Base-by-base conservation (phyloP, 768 basidiomycete species). In the Dentipellis fragilis region DNA sequence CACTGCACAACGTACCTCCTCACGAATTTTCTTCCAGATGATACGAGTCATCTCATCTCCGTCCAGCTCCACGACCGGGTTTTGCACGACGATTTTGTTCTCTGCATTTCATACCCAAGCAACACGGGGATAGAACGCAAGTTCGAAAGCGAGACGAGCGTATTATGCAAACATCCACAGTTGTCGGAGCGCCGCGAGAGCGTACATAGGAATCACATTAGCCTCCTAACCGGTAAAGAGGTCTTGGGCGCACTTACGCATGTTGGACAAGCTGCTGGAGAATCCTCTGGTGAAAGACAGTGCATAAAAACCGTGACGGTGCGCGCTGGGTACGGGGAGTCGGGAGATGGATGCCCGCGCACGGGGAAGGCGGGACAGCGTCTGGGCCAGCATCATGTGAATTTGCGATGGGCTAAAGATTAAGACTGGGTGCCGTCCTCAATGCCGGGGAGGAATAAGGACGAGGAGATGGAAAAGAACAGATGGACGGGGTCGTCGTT, bases 1-100 rank as follows among this genome's bases (percentile, higher is more conserved):
- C 6, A 29, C 29, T 42, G 17, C 12, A 46, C 22, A 51, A 71
- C 80, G 58, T 55, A 92, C 93, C 82, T 96, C 92, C 65, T 96
- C 89, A 56, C 90, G 78, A 66, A 94, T 93, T 78, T 93, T 93
- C 81, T 93, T 93, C 93, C 91, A 97, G 69, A 98, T 99, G 66
- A 99, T 96, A 62, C 95, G 79, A 36, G 95, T 99, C 95, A 98
- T 98, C 74, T 99, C 95, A 72, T 96, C 94, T 49, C 93, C 93
- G 69, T 97, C 93, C 52, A 97, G 81, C 73, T 96, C 93, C 49
- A 96, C 93, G 48, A 96, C 81, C 6, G 93, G 93, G 65, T 93
- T 93, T 66, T 80, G 74, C 51, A 93, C 93, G 29, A 77, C 78
- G 65, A 96, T 94, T 68, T 87, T 89, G 42, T 59, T 55, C 45